Evolutionary conservation across 805 yeast genomes (phyloP).

Genomic region (Pichia membranifaciens): DNA sequence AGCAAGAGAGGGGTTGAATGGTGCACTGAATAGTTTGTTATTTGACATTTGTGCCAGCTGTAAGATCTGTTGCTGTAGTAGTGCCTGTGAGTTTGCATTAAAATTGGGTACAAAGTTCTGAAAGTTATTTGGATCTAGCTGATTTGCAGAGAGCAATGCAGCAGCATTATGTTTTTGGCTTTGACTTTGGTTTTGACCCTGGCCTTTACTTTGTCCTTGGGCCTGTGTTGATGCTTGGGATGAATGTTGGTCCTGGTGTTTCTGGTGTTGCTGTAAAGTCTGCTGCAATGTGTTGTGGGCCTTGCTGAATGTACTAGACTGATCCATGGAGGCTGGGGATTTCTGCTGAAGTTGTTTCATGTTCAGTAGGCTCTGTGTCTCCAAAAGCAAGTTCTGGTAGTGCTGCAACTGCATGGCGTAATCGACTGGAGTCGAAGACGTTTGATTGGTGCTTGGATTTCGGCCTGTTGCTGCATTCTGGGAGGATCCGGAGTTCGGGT

Average conservation of each 20-base stretch:
- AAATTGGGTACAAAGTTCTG: conserved; percentile 5
- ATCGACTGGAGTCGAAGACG: conserved; percentile 27
- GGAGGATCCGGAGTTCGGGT: background rate
- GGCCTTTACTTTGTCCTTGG: background rate
- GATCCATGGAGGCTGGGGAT: background rate
- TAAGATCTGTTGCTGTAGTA: conserved; percentile 10
- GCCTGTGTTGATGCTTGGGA: background rate
- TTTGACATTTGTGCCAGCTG: conserved; percentile 9
- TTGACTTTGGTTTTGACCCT: background rate
- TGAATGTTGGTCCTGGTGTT: background rate
- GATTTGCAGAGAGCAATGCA: background rate
- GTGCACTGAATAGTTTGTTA: conserved; percentile 3
- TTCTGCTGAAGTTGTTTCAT: conserved; percentile 16
- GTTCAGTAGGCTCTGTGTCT: conserved; percentile 23
- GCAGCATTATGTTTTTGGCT: conserved; percentile 1
- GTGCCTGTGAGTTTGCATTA: conserved; percentile 2
- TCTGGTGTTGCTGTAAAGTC: background rate
- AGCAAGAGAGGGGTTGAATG: conserved; percentile 6
- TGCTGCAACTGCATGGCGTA: conserved; percentile 31
- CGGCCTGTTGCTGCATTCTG: background rate
- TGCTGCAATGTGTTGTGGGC: background rate
- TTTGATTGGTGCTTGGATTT: background rate
- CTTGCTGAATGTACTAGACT: background rate
- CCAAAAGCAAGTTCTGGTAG: conserved; percentile 29
- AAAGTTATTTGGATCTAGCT: conserved; percentile 1